Percentiles rank a stretch among this genome's conserved stretches.
phyloP scores from a whole-genome alignment of 2,329 filamentous ascomycete species.

The Alternaria hordeiaustralica region DNA sequence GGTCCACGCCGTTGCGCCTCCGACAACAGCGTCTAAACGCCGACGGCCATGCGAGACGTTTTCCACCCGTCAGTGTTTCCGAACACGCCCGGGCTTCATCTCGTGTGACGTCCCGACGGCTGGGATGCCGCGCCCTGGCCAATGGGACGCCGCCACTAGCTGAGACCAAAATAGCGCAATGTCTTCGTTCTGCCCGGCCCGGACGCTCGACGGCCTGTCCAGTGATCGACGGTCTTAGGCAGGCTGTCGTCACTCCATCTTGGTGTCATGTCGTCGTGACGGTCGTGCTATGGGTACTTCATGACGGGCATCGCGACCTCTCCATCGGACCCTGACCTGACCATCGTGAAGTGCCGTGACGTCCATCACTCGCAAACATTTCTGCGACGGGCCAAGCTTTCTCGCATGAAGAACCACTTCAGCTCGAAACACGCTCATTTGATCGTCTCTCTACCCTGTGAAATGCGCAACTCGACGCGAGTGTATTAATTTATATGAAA shows the following conservation, averaged over 20 bases:
- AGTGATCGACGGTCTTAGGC: slow-evolving; percentile 15
- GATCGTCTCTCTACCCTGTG: slow-evolving; percentile 21
- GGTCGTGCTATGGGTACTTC: background rate
- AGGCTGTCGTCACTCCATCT: slow-evolving; percentile 17
- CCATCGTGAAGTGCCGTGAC: background rate
- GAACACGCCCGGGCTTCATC: slow-evolving; percentile 11
- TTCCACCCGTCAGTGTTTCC: slow-evolving; percentile 8
- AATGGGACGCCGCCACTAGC: slow-evolving; percentile 4
- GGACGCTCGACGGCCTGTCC: slow-evolving; percentile 7
- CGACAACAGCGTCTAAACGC: slow-evolving; percentile 7
- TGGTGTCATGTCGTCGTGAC: slow-evolving; percentile 4
- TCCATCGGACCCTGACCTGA: background rate
- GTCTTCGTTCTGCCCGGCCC: slow-evolving; percentile 10
- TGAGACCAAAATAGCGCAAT: slow-evolving; percentile 17
- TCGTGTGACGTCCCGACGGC: slow-evolving; percentile 14
- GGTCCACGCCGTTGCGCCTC: background rate
- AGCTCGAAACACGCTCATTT: slow-evolving; percentile 34
- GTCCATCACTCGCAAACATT: slow-evolving; percentile 26
- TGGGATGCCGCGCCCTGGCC: background rate
- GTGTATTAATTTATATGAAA: slow-evolving; percentile 25
- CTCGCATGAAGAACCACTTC: slow-evolving; percentile 34
- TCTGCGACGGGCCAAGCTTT: slow-evolving; percentile 30
- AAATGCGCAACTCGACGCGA: slow-evolving; percentile 15
- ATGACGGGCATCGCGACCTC: background rate
- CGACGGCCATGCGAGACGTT: slow-evolving; percentile 11